phyloP scores from a whole-genome alignment of 805 yeast genomes.

The Pichia californica region DNA sequence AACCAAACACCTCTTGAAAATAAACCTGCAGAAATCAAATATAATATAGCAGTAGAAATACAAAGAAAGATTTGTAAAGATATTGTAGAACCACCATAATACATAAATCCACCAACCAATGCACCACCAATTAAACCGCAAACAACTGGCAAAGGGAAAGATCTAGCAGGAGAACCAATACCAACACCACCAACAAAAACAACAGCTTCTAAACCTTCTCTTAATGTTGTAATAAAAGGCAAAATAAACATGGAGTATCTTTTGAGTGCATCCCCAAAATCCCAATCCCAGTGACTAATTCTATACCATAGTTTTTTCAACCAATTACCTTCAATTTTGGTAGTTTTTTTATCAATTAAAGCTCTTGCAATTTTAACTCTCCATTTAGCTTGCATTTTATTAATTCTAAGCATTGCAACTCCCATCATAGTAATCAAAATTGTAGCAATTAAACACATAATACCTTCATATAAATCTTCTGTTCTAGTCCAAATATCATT shows the following conservation, averaged over 20 bases:
- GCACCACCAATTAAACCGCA: conserved; percentile 74
- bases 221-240: conserved; percentile 78
- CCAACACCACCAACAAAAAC: conserved; percentile 94
- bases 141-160: conserved; percentile 86
- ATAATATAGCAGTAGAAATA: conserved; percentile 76
- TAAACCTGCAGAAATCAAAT: conserved; percentile 81
- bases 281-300: too few species aligned
- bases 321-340: conserved; percentile 39
- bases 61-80: conserved; percentile 80
- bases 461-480: conserved; percentile 94
- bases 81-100: conserved; percentile 70
- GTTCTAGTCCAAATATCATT: conserved; percentile 76
- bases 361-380: conserved; percentile 85
- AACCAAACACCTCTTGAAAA: conserved; percentile 88
- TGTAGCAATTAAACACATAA: conserved; percentile 81
- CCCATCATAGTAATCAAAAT: conserved; percentile 87
- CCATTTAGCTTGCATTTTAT: conserved; percentile 95
- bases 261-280: conserved; percentile 47
- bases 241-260: conserved; percentile 80
- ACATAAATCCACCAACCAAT: conserved; percentile 58
- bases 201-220: conserved; percentile 94
- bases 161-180: conserved; percentile 35
- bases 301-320: too few species aligned
- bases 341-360: conserved; percentile 48
- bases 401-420: conserved; percentile 84